Percentiles rank a stretch among this genome's conserved stretches.
These are phyloP conservation scores for Coprinopsis sp. DNA, from an alignment of 768 basidiomycete species.

Conservation along the genomic window DNA sequence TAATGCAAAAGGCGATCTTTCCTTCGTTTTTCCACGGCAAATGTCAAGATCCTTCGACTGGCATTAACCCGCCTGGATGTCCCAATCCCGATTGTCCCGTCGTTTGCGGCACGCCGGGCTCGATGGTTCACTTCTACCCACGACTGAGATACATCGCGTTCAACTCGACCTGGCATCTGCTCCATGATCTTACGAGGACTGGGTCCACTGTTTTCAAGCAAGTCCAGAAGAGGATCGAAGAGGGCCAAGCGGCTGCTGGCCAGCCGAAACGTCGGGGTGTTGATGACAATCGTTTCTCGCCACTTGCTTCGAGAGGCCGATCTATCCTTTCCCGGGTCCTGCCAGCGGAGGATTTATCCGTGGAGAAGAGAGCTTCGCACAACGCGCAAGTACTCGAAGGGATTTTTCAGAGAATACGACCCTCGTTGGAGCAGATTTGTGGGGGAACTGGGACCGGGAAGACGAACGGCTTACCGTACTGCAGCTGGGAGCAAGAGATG, in stretches of 20 bases:
- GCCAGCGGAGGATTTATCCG: not conserved
- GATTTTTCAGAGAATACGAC: constrained; percentile 30
- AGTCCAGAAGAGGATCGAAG: constrained; percentile 38
- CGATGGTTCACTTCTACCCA: constrained; percentile 63
- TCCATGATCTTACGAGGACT: constrained; percentile 32
- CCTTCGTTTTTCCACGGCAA: constrained; percentile 74
- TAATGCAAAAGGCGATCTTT: constrained; percentile 57
- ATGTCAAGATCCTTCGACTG: constrained; percentile 44
- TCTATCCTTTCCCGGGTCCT: not conserved
- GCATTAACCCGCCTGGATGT: constrained; percentile 61
- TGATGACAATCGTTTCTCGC: too few species aligned
- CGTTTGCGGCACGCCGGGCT: constrained; percentile 80
- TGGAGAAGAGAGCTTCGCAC: constrained; percentile 8
- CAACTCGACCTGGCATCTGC: constrained; percentile 32
- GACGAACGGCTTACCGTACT: constrained; percentile 36
- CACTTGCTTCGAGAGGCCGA: not conserved
- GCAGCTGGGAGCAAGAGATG: constrained; percentile 60
- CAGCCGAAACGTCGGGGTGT: too few species aligned
- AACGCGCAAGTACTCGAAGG: constrained; percentile 16
- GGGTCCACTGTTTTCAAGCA: constrained; percentile 37
- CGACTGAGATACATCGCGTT: constrained; percentile 46
- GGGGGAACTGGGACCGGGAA: constrained; percentile 32
- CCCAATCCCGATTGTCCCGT: constrained; percentile 77
- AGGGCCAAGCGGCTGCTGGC: too few species aligned
- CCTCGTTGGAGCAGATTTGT: constrained; percentile 35